Percentiles rank a stretch among this genome's conserved stretches.
phyloP scores from a whole-genome alignment of 2,329 filamentous ascomycete species.

The Corynespora cassiicola region DNA sequence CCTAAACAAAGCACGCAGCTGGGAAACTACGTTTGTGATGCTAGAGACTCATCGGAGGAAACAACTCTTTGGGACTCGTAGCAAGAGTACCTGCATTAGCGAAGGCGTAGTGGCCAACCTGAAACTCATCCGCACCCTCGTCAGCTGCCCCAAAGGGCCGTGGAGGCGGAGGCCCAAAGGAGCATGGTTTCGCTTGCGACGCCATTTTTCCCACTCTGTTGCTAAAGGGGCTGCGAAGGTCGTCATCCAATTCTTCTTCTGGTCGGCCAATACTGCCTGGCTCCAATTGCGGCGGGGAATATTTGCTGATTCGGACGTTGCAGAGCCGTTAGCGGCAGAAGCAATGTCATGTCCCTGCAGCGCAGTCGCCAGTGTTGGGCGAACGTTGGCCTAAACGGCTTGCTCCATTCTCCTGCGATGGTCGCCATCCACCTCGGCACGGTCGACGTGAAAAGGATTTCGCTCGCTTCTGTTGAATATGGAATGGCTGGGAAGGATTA shows the following conservation, averaged over 20 bases:
- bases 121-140: slow-evolving; percentile 37
- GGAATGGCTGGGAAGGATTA: slow-evolving; percentile 26
- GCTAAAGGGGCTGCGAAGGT: slow-evolving; percentile 13
- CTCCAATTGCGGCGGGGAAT: slow-evolving; percentile 16
- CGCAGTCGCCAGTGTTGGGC: too few species aligned
- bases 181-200: slow-evolving; percentile 27
- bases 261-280: too few species aligned
- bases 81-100: slow-evolving; percentile 47
- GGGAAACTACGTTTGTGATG: slow-evolving; percentile 26
- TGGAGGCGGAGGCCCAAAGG: slow-evolving; percentile 27
- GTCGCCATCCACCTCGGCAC: too few species aligned
- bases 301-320: slow-evolving; percentile 19
- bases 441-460: too few species aligned
- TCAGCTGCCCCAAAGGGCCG: slow-evolving; percentile 28
- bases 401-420: background rate
- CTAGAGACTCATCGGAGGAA: slow-evolving; percentile 33
- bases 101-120: slow-evolving; percentile 29
- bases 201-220: too few species aligned
- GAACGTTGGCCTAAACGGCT: slow-evolving; percentile 14
- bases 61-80: slow-evolving; percentile 36
- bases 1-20: slow-evolving; percentile 31
- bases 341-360: slow-evolving; percentile 25
- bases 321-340: slow-evolving; percentile 17
- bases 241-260: too few species aligned
- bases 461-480: background rate